phyloP scores from a whole-genome alignment of 73 alveolate species.

The Tetrahymena borealis region DNA sequence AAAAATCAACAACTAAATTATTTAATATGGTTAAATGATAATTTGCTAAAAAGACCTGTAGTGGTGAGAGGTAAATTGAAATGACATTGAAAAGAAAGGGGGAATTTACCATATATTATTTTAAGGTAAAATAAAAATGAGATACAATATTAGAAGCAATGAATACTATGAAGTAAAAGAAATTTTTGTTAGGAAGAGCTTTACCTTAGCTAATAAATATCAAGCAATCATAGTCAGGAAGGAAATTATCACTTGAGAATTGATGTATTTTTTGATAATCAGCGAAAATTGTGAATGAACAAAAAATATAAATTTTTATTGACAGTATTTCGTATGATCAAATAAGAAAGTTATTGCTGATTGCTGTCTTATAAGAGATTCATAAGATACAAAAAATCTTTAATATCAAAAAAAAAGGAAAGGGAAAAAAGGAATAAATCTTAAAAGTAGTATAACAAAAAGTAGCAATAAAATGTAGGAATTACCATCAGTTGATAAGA shows the following conservation, averaged over 20 bases:
- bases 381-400: background rate
- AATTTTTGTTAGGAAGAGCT: background rate
- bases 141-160: background rate
- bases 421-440: background rate
- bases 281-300: background rate
- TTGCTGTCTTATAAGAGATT: background rate
- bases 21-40: too few species aligned
- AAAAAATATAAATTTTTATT: background rate
- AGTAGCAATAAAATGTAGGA: background rate
- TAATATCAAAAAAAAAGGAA: background rate
- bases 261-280: background rate
- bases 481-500: background rate
- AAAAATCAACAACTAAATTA: too few species aligned
- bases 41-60: too few species aligned
- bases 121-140: background rate
- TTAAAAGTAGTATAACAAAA: background rate
- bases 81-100: too few species aligned
- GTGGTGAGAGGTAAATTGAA: too few species aligned
- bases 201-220: background rate
- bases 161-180: background rate
- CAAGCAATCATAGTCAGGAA: background rate
- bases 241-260: background rate
- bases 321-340: background rate
- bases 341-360: background rate
- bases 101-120: too few species aligned